Evolutionary conservation across 495 filamentous ascomycete species (phyloP), one percentile per base, ranked within the genome.

Genomic region (Pseudoneurospora amorphoporcata): DNA sequence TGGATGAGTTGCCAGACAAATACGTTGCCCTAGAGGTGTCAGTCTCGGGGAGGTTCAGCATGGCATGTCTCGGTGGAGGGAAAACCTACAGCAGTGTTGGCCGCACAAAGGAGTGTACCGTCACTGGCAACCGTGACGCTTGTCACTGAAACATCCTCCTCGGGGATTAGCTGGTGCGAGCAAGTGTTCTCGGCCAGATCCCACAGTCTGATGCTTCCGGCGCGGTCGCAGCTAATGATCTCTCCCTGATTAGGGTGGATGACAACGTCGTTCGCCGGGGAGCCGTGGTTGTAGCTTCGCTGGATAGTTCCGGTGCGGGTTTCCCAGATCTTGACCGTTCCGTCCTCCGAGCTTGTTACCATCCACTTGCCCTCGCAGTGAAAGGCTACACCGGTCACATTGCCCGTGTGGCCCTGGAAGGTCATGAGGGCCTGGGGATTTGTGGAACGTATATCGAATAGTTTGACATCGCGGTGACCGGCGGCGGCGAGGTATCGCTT

Each of bases 341-440:
- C 92, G 77, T 99, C 95, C 80, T 99, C 95, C 43, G 93, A 96
- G 82, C 92, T 95, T 4, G 95, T 99, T n/a, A 98, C 95, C 94
- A 99, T 98, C 95, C 95, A 99, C 82, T 98, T 98, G 12, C 94
- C 94, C 79, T 99, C 95, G 77, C 94, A 97, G 81, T 99, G 95
- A 78, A 98, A 99, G 35, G 94, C 95, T 37, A 99, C 91, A 4
- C 96, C 95, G 0, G 95, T 99, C 79, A 99, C 89, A 76, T 99
- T 99, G 75, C 89, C 91, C 17, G 93, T 96, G 80, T 99, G 95
- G 68, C 95, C 95, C 73, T 98, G 94, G 77, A 99, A 98, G 43
- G 91, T 92, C 74, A 97, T 89, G 4, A 98, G 87, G 0, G 95
- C 92, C 71, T 93, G 94, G 3, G 95, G 94, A 76, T 98, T 98